Percentiles rank a stretch among this genome's conserved stretches.
Conservation (phyloP, 495 filamentous ascomycete genomes). For the Penicillium herquei region DNA sequence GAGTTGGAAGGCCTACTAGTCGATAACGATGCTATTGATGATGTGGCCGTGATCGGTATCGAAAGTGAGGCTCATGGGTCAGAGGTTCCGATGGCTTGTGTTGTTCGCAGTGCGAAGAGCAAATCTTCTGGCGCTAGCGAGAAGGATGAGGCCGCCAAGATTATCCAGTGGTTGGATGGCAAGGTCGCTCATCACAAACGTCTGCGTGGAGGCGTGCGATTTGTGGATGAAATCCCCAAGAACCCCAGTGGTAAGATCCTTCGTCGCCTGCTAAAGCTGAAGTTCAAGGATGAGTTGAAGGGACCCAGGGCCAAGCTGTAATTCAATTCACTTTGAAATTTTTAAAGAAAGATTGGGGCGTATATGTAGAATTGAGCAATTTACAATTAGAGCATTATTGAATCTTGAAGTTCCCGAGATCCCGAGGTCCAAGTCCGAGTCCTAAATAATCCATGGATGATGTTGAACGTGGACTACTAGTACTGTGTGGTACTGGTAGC, state of each 20-base stretch:
- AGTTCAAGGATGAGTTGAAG: conserved; percentile 46
- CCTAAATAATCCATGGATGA: no score
- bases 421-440: no score
- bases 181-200: conserved; percentile 72
- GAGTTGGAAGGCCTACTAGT: conserved; percentile 81
- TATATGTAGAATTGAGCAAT: not conserved
- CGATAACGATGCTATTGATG: conserved; percentile 68
- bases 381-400: no score
- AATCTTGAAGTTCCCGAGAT: no score
- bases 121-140: conserved; percentile 51
- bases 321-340: not conserved
- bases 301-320: conserved; percentile 44
- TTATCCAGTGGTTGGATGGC: conserved; percentile 59
- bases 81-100: conserved; percentile 81
- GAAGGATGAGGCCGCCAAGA: conserved; percentile 57
- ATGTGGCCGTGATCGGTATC: conserved; percentile 84
- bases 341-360: not conserved
- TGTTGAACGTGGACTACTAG: no score
- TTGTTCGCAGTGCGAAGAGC: conserved; percentile 57
- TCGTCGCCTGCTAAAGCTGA: conserved; percentile 62
- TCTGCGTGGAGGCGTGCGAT: conserved; percentile 77
- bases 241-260: conserved; percentile 86
- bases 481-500: no score
- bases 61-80: conserved; percentile 66
- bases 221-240: conserved; percentile 82